These are phyloP conservation scores for Penicillium hordei DNA, from an alignment of 2,329 filamentous ascomycete species.

Conservation along the genomic window DNA sequence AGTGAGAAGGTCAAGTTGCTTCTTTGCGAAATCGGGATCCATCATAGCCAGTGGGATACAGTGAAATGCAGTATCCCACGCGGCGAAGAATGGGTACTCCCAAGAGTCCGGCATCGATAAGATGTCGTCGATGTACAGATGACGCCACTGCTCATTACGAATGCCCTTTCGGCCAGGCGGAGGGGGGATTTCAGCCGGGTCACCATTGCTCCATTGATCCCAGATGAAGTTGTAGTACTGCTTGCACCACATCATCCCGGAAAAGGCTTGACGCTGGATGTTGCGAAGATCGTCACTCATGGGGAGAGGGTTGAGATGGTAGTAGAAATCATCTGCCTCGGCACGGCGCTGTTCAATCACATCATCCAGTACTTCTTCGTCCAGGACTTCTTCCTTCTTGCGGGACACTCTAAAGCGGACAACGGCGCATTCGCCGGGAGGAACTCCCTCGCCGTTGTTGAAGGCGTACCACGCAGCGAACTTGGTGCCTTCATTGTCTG, in stretches of 20 bases:
- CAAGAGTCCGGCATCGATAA: constrained; percentile 97
- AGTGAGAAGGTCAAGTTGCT: constrained; percentile 93
- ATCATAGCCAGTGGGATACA: constrained; percentile 96
- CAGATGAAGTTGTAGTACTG: constrained; percentile 96
- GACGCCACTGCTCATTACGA: constrained; percentile 87
- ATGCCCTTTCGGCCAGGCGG: constrained; percentile 76
- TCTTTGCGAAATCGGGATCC: constrained; percentile 96
- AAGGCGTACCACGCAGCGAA: constrained; percentile 89
- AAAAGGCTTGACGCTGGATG: constrained; percentile 90
- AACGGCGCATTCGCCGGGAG: constrained; percentile 88
- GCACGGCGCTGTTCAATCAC: constrained; percentile 79
- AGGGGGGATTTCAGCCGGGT: constrained; percentile 83
- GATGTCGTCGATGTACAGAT: constrained; percentile 92
- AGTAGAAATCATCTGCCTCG: constrained; percentile 98
- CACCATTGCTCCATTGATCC: constrained; percentile 97
- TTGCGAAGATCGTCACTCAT: constrained; percentile 93
- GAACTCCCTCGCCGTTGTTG: constrained; percentile 82
- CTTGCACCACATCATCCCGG: constrained; percentile 98
- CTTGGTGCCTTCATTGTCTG: constrained; percentile 78
- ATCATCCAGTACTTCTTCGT: constrained; percentile 91
- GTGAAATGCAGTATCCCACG: constrained; percentile 96
- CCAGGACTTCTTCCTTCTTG: constrained; percentile 73
- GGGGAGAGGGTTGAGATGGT: constrained; percentile 84
- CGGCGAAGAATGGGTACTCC: constrained; percentile 98
- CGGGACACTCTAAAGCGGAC: constrained; percentile 87